phyloP scores from a whole-genome alignment of 345 rosid genomes.

The Salix arbutifolia region DNA sequence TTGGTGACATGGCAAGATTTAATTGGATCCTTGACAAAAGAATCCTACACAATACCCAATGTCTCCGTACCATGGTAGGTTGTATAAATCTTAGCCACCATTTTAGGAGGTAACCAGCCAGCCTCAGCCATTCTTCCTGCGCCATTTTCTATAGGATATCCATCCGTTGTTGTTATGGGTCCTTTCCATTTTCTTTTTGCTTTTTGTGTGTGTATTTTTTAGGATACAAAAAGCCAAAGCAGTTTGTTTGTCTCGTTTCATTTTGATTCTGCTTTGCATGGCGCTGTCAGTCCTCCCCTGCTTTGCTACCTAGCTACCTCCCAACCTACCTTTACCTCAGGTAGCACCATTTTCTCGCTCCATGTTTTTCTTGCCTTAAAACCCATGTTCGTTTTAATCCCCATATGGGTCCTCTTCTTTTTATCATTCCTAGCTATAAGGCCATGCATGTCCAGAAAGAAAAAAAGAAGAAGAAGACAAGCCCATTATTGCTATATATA shows the following conservation, averaged over 20 bases:
- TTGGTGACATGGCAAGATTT: too few relatives aligned
- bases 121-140: too few relatives aligned
- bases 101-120: too few relatives aligned
- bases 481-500: too few relatives aligned
- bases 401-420: background rate
- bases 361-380: background rate
- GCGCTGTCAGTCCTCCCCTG: conserved; percentile 12
- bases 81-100: too few relatives aligned
- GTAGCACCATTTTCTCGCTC: background rate
- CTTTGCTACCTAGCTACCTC: conserved; percentile 10
- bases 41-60: too few relatives aligned
- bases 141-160: too few relatives aligned
- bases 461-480: too few relatives aligned
- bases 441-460: background rate
- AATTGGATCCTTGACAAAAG: too few relatives aligned
- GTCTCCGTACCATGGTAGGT: too few relatives aligned
- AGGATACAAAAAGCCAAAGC: background rate
- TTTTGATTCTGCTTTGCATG: conserved; percentile 26
- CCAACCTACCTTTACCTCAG: background rate
- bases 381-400: background rate
- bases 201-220: background rate
- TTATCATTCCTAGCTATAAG: background rate
- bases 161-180: too few relatives aligned
- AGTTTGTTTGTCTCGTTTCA: background rate
- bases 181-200: too few relatives aligned